These are phyloP conservation scores for Pseudomicrostroma phylloplanum DNA, from an alignment of 1,284 basidiomycete genomes.

Conservation along the genomic window DNA sequence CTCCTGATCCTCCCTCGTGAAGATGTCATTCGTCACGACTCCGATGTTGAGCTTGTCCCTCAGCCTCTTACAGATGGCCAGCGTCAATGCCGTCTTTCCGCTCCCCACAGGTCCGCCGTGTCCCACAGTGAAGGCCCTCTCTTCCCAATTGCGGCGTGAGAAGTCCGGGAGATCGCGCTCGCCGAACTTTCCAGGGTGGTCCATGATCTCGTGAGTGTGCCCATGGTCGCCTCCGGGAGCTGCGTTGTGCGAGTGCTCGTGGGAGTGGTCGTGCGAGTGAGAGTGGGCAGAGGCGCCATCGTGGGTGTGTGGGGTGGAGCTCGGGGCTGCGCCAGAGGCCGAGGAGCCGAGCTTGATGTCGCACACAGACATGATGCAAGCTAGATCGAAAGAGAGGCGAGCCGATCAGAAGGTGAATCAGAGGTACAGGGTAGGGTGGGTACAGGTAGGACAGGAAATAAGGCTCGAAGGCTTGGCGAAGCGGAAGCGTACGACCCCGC, in stretches of 20 bases:
- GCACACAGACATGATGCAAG: constrained; percentile 1
- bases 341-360: constrained; percentile 4
- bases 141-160: constrained; percentile 72
- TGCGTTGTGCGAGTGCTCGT: constrained; percentile 24
- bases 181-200: constrained; percentile 69
- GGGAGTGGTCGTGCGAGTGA: constrained; percentile 21
- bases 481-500: no score
- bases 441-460: no score
- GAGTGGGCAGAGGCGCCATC: not conserved
- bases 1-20: constrained; percentile 84
- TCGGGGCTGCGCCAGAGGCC: not conserved
- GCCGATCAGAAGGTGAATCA: no score
- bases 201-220: constrained; percentile 39
- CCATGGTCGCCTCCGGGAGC: constrained; percentile 34
- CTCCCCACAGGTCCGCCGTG: constrained; percentile 10
- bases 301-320: not conserved
- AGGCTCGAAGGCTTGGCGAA: no score
- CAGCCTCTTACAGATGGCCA: constrained; percentile 80
- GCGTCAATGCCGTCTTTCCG: constrained; percentile 69
- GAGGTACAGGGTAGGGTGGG: no score
- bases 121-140: constrained; percentile 82
- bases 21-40: constrained; percentile 53
- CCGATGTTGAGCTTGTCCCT: constrained; percentile 84
- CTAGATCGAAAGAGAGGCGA: no score
- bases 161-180: constrained; percentile 91